These are phyloP conservation scores for Diaporthe capsici DNA, from an alignment of 2,329 filamentous ascomycete genomes.

Conservation along the genomic window DNA sequence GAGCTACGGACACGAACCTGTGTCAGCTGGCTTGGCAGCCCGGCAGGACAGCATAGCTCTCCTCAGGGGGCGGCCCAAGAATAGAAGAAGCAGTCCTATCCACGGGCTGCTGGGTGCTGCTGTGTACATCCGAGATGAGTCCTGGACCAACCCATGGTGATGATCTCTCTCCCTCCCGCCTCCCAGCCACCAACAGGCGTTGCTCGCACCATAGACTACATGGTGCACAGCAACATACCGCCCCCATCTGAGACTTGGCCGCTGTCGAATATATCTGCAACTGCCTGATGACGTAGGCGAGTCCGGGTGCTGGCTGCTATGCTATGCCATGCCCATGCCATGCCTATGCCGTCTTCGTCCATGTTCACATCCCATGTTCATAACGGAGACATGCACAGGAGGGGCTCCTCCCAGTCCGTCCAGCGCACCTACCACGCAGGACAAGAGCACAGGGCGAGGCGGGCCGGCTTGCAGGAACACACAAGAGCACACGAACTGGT, in stretches of 20 bases:
- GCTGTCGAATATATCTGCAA: background rate
- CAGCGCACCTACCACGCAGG: background rate
- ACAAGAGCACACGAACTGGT: background rate
- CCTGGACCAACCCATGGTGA: background rate
- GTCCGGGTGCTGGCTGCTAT: background rate
- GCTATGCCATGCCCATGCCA: background rate
- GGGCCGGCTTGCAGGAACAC: background rate
- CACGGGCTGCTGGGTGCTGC: background rate
- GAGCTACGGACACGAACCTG: conserved; percentile 10
- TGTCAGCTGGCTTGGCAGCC: conserved; percentile 24
- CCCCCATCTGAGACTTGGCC: conserved; percentile 16
- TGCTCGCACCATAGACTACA: background rate
- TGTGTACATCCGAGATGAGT: conserved; percentile 1
- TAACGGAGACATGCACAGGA: background rate
- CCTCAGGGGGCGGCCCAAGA: background rate
- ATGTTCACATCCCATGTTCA: background rate
- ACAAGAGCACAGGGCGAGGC: background rate
- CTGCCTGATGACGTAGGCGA: conserved; percentile 20
- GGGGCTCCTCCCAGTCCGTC: background rate
- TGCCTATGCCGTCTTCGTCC: background rate
- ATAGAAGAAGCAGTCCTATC: conserved; percentile 18
- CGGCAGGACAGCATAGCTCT: background rate
- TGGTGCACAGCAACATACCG: background rate
- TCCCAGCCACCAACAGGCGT: conserved; percentile 19
- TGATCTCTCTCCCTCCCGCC: background rate